Base-by-base conservation (phyloP, 2,329 filamentous ascomycete species). In the Blastomyces gilchristii region DNA sequence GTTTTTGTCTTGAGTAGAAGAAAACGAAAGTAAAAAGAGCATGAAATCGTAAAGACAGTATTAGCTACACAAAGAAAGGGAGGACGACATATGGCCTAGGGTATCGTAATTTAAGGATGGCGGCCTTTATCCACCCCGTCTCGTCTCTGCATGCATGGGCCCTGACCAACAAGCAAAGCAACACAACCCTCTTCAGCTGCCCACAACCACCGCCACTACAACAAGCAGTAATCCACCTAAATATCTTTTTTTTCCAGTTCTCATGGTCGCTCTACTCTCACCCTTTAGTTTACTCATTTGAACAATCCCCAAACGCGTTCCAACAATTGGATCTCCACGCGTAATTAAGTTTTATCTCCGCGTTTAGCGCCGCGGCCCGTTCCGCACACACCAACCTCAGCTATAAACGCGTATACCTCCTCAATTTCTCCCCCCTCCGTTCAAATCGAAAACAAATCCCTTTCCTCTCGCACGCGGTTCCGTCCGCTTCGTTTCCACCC, bases 1-100 rank as follows among this genome's bases (percentile, higher is more conserved):
- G 59, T 66, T 64, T 49, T 60, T 65, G 64, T 62, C 64, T 52
- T 52, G 50, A 61, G 59, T 59, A 39, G n/a, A 56, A 5, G 31
- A 14, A 54, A 39, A 9, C 28, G 52, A 11, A 22, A 6, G 6
- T 6, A n/a, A 6, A 37, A 22, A 56, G 37, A 11, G n/a, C 53
- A 39, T 16, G n/a, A 31, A 18, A 56, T 7, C 31, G 53, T 56
- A 56, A 3, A 56, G 34, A 59, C 16, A 28, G n/a, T 56, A 34
- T n/a, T 56, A 56, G 53, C 34, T 39, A 58, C 37, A 58, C 34
- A 43, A 58, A 18, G 11, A 7, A 41, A 25, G 22, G 22, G 12
- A 43, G 37, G 54, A 43, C 54, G 18, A 14, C 34, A 58, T 58
- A 58, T 16, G 12, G 54, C 25, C 34, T 9, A 37, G 37, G 12